Conservation (phyloP, 768 basidiomycete species). For the Phlebiopsis flavidoalba region DNA sequence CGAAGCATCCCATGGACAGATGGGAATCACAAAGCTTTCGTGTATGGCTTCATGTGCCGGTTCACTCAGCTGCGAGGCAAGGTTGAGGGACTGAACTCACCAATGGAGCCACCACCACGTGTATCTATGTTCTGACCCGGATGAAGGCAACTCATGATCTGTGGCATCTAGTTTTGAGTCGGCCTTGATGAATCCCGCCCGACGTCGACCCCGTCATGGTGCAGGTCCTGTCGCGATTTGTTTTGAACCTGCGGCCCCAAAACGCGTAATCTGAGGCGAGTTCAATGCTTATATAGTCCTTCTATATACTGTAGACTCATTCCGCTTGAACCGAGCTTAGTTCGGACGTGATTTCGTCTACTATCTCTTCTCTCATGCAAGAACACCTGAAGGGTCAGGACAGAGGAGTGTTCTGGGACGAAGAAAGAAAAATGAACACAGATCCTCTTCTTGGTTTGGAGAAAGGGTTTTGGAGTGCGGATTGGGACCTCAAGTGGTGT, state of each 20-base stretch:
- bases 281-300: slow-evolving; percentile 30
- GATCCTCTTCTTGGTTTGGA: slow-evolving; percentile 66
- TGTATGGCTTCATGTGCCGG: slow-evolving; percentile 81
- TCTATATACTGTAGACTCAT: slow-evolving; percentile 27
- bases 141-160: slow-evolving; percentile 26
- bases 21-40: slow-evolving; percentile 87
- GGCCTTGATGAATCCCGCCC: slow-evolving; percentile 63
- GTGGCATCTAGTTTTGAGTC: slow-evolving; percentile 62
- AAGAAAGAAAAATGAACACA: slow-evolving; percentile 57
- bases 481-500: slow-evolving; percentile 81
- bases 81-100: slow-evolving; percentile 72
- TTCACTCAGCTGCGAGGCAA: slow-evolving; percentile 73
- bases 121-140: not conserved
- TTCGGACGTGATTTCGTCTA: slow-evolving; percentile 77
- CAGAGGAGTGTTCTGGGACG: slow-evolving; percentile 79
- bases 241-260: slow-evolving; percentile 80
- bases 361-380: slow-evolving; percentile 60
- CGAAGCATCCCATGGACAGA: slow-evolving; percentile 71
- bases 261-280: slow-evolving; percentile 87
- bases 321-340: slow-evolving; percentile 35
- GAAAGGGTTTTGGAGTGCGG: slow-evolving; percentile 74
- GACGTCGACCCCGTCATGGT: slow-evolving; percentile 72
- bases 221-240: slow-evolving; percentile 67
- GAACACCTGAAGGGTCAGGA: slow-evolving; percentile 72
- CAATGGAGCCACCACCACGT: slow-evolving; percentile 89